Base-by-base conservation (phyloP, 2,329 filamentous ascomycete genomes). In the Hypoxylon sp. region DNA sequence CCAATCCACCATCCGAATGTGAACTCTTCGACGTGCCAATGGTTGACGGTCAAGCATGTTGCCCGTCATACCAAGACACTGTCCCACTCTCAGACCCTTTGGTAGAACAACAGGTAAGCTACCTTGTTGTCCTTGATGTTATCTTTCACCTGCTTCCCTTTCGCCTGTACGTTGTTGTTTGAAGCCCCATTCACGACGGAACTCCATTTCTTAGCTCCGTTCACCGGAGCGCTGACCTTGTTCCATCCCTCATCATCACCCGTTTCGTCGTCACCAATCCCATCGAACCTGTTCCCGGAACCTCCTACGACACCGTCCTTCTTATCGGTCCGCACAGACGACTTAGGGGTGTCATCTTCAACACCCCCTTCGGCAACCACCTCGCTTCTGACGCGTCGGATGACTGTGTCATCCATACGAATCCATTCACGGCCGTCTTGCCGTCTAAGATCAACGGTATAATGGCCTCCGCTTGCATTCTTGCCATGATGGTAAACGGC, bases 401-500 rank as follows among this genome's bases (percentile, higher is more conserved):
- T 93, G 64, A 93, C 82, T 0, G 96, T 99, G 76, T 99, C 96
- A 73, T 99, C 96, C 70, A 99, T 88, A 57, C 95, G 92, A 60
- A 99, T 91, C 96, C 96, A 99, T 78, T 97, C 94, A 20, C 88
- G 88, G n/a, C 91, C 93, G 76, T 99, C 96, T 78, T 98, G 95
- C 53, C 96, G 91, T 61, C 94, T 89, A 40, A 97, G 91, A 77
- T 99, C 96, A n/a, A 96, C 95, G 1, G 96, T 99, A 79, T 99
- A 99, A 78, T 99, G 96, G 2, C 96, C 96, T 54, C 93, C 94
- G 68, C 92, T 96, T 33, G 96, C 96, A 72, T 96, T 97, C 82
- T 97, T 97, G 64, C 96, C 96, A 73, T 99, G 96, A 75, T 99
- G 96, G 76, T 99, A 99, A 20, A 99, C 93, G 28, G 97, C 96